phyloP scores from a whole-genome alignment of 2,329 filamentous ascomycete species.

The Gliomastix tumulicola region DNA sequence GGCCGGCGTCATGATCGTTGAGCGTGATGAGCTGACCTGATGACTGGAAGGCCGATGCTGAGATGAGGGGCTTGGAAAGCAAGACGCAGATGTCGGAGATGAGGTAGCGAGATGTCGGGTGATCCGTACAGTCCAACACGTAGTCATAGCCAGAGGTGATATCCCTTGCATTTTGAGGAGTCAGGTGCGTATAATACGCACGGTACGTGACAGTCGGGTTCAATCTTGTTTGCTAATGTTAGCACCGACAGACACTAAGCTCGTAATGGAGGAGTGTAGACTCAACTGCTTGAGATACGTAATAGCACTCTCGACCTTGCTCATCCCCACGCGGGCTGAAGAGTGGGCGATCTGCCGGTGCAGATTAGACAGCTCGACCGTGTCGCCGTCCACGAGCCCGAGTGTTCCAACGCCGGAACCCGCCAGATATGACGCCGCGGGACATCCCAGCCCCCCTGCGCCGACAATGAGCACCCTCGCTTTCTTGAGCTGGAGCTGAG shows the following conservation, averaged over 20 bases:
- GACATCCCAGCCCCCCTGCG: slow-evolving; percentile 84
- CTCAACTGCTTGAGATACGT: slow-evolving; percentile 51
- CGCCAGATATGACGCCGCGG: slow-evolving; percentile 86
- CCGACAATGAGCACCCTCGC: slow-evolving; percentile 76
- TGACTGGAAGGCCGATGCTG: slow-evolving; percentile 79
- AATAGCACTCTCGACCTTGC: slow-evolving; percentile 75
- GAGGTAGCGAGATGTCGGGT: slow-evolving; percentile 83
- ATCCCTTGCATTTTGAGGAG: slow-evolving; percentile 57
- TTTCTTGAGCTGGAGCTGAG: slow-evolving; percentile 66
- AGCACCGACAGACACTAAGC: too few species aligned
- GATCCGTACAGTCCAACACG: slow-evolving; percentile 92
- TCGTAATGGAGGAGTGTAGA: too few species aligned
- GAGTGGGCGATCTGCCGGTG: slow-evolving; percentile 86
- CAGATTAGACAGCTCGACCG: slow-evolving; percentile 82
- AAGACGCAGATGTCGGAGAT: slow-evolving; percentile 87
- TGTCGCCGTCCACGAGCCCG: slow-evolving; percentile 81
- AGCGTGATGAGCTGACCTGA: slow-evolving; percentile 88
- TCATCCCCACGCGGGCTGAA: slow-evolving; percentile 61
- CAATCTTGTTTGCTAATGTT: slow-evolving; percentile 53
- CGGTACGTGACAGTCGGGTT: slow-evolving; percentile 66
- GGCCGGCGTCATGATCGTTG: slow-evolving; percentile 48
- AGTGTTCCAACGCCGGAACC: slow-evolving; percentile 80
- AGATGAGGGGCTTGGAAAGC: slow-evolving; percentile 71
- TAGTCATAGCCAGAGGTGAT: slow-evolving; percentile 70
- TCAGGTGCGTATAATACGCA: slow-evolving; percentile 57